Percentiles rank a stretch among this genome's conserved stretches.
These are phyloP conservation scores for Stachybotrys echinatus DNA, from an alignment of 2,329 filamentous ascomycete genomes.

Conservation along the genomic window DNA sequence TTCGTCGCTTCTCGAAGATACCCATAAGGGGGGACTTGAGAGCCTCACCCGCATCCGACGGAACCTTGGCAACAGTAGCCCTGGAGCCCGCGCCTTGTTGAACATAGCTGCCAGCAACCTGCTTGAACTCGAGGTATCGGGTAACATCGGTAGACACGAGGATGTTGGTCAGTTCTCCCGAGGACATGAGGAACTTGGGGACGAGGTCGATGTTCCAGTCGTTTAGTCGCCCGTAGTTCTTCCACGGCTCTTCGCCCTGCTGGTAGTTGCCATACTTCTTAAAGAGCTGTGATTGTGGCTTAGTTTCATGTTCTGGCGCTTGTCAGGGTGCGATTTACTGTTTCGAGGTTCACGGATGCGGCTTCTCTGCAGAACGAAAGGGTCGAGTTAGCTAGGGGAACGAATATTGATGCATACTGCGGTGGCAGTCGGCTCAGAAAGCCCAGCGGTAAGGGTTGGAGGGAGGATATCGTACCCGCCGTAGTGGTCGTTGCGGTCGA, in stretches of 20 bases:
- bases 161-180: constrained; percentile 97
- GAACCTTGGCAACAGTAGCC: constrained; percentile 94
- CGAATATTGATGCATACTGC: too few relatives aligned
- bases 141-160: constrained; percentile 93
- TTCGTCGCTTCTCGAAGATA: constrained; percentile 93
- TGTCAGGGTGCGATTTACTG: constrained; percentile 48
- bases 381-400: constrained; percentile 21
- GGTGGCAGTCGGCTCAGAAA: too few relatives aligned
- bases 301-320: neutral
- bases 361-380: constrained; percentile 60
- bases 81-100: constrained; percentile 80
- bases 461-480: constrained; percentile 66
- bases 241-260: constrained; percentile 85
- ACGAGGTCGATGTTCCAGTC: constrained; percentile 99
- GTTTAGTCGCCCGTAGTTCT: constrained; percentile 92
- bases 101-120: constrained; percentile 93
- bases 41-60: constrained; percentile 85
- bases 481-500: constrained; percentile 97
- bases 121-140: constrained; percentile 85
- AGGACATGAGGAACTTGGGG: constrained; percentile 97
- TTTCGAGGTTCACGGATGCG: constrained; percentile 93
- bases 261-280: constrained; percentile 88
- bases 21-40: constrained; percentile 93
- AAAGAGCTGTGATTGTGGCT: constrained; percentile 63
- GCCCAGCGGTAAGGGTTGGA: neutral